A percentile compares a stretch with the other conserved stretches of the same genome.
Evolutionary conservation across 2,329 filamentous ascomycete species (phyloP).

Genomic region (Sclerotinia nivalis): DNA sequence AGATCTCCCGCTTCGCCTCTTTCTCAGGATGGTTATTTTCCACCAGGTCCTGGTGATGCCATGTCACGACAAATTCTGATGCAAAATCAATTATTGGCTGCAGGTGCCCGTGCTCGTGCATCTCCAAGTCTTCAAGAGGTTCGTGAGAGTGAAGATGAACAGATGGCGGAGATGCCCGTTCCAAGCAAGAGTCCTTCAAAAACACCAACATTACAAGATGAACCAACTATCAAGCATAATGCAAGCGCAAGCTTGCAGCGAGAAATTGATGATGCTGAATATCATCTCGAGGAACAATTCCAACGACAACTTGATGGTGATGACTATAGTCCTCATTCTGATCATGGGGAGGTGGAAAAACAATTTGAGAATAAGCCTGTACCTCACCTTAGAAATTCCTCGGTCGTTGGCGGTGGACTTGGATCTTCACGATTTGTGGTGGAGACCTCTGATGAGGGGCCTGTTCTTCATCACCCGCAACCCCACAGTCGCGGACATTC

Average conservation of each 20-base stretch:
- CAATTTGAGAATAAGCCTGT: slow-evolving; percentile 28
- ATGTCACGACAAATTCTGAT: slow-evolving; percentile 48
- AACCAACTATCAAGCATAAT: slow-evolving; percentile 64
- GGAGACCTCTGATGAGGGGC: slow-evolving; percentile 54
- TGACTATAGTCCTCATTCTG: slow-evolving; percentile 66
- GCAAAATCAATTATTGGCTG: slow-evolving; percentile 52
- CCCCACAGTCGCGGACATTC: slow-evolving; percentile 75
- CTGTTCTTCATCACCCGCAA: slow-evolving; percentile 68
- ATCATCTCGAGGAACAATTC: slow-evolving; percentile 78
- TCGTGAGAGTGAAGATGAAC: slow-evolving; percentile 71
- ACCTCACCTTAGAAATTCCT: slow-evolving; percentile 31
- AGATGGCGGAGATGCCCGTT: slow-evolving; percentile 25
- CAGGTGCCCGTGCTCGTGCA: slow-evolving; percentile 47
- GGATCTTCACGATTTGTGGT: slow-evolving; percentile 48
- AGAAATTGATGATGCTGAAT: slow-evolving; percentile 83
- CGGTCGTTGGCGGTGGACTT: slow-evolving; percentile 33
- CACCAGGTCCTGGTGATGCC: slow-evolving; percentile 40
- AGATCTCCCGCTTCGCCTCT: slow-evolving; percentile 67
- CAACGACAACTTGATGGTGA: slow-evolving; percentile 77
- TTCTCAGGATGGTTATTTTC: slow-evolving; percentile 45
- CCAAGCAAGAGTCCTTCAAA: slow-evolving; percentile 53
- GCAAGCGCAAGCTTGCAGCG: slow-evolving; percentile 76
- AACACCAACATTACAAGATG: slow-evolving; percentile 52
- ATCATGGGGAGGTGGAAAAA: slow-evolving; percentile 36
- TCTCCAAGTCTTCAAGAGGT: slow-evolving; percentile 70